Evolutionary conservation across 1,284 basidiomycete species (phyloP).

Genomic region (Trametes versicolor): DNA sequence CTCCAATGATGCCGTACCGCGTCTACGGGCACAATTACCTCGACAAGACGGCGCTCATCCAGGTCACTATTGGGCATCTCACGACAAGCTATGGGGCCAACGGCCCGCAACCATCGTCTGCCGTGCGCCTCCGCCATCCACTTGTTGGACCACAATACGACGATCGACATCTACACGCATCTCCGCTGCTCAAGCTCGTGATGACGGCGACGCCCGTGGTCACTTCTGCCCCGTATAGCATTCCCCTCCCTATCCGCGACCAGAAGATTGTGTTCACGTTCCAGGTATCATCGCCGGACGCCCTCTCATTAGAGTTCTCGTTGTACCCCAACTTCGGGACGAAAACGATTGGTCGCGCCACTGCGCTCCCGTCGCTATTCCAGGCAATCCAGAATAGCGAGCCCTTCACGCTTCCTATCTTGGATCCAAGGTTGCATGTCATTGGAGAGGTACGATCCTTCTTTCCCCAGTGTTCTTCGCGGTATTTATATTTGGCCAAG

Average conservation of each 20-base stretch:
- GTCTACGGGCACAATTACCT: conserved; percentile 94
- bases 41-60: conserved; percentile 89
- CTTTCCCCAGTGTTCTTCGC: conserved; percentile 24
- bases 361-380: conserved; percentile 86
- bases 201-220: conserved; percentile 87
- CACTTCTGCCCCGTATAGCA: conserved; percentile 87
- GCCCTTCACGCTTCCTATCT: conserved; percentile 80
- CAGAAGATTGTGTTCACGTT: conserved; percentile 90
- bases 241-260: conserved; percentile 87
- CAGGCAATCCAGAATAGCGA: conserved; percentile 62
- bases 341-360: conserved; percentile 94
- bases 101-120: conserved; percentile 44
- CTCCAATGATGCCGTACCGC: conserved; percentile 97
- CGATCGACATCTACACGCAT: conserved; percentile 72
- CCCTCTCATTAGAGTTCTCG: conserved; percentile 91
- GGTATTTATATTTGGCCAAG: conserved; percentile 48
- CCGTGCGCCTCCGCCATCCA: conserved; percentile 74
- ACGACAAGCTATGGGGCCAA: conserved; percentile 45
- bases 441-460: conserved; percentile 82
- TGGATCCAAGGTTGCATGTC: conserved; percentile 93
- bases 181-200: conserved; percentile 92
- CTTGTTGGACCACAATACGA: conserved; percentile 69
- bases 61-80: conserved; percentile 86
- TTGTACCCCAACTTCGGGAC: conserved; percentile 99
- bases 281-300: conserved; percentile 81